A percentile compares a stretch with the other conserved stretches of the same genome.
These are phyloP conservation scores for Rozella allomycis DNA, from an alignment of 371 early-diverging fungal species.

Conservation along the genomic window DNA sequence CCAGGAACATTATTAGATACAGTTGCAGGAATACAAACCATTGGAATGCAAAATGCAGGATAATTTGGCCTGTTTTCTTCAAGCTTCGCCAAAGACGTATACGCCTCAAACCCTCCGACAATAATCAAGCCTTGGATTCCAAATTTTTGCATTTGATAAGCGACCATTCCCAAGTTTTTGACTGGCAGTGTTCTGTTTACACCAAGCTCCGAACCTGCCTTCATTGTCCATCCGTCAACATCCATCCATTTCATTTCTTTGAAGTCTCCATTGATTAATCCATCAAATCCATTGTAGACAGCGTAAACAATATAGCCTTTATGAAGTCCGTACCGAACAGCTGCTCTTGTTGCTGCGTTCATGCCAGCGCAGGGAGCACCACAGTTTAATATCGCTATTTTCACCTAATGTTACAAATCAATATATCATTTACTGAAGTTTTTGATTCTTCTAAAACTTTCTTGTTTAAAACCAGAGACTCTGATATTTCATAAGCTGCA, in stretches of 20 bases:
- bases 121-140: slow-evolving; percentile 69
- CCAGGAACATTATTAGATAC: slow-evolving; percentile 96
- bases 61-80: slow-evolving; percentile 10
- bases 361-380: slow-evolving; percentile 96
- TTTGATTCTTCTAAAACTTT: neutral
- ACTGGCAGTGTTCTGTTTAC: slow-evolving; percentile 52
- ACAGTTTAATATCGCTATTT: slow-evolving; percentile 76
- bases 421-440: neutral
- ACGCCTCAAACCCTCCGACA: slow-evolving; percentile 85
- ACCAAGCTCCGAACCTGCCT: slow-evolving; percentile 87
- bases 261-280: slow-evolving; percentile 58
- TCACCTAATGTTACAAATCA: slow-evolving; percentile 17
- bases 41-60: slow-evolving; percentile 73
- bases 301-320: slow-evolving; percentile 62
- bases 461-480: slow-evolving; percentile 2
- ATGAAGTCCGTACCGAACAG: slow-evolving; percentile 64
- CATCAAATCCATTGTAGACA: slow-evolving; percentile 86
- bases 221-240: slow-evolving; percentile 69
- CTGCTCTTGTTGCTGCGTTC: slow-evolving; percentile 85
- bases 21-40: slow-evolving; percentile 87
- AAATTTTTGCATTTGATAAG: slow-evolving; percentile 72
- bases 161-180: slow-evolving; percentile 55
- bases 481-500: slow-evolving; percentile 30
- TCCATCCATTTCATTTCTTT: slow-evolving; percentile 54
- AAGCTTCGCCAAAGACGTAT: slow-evolving; percentile 49